phyloP scores from a whole-genome alignment of 495 filamentous ascomycete species.

The Aspergillus taichungensis region DNA sequence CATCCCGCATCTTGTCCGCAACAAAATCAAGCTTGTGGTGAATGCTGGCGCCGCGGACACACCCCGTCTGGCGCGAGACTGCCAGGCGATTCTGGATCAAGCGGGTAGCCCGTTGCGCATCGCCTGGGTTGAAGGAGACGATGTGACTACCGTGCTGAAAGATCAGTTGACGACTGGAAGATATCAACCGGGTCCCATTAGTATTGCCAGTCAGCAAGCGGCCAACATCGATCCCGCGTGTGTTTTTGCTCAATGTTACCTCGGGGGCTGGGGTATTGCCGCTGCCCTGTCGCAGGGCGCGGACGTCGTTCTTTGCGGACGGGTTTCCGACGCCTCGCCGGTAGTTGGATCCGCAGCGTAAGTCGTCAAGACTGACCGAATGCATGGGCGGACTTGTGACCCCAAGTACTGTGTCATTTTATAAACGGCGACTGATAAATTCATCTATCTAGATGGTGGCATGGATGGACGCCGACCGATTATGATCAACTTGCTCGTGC shows the following conservation, averaged over 20 bases:
- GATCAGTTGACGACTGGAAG: background rate
- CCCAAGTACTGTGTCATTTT: too few relatives aligned
- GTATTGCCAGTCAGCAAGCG: background rate
- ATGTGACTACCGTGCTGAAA: background rate
- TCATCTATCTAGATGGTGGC: constrained; percentile 9
- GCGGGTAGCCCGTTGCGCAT: constrained; percentile 20
- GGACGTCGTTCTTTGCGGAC: constrained; percentile 40
- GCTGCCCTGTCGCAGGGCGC: constrained; percentile 28
- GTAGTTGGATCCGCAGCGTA: constrained; percentile 25
- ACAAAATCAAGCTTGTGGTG: constrained; percentile 37
- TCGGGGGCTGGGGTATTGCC: constrained; percentile 30
- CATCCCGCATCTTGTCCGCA: constrained; percentile 23
- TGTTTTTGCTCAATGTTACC: constrained; percentile 34
- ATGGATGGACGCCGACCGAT: constrained; percentile 18
- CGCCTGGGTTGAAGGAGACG: constrained; percentile 8
- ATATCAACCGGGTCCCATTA: background rate
- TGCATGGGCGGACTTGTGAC: too few relatives aligned
- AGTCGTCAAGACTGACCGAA: too few relatives aligned
- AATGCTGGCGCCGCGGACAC: constrained; percentile 40
- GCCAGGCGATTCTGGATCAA: constrained; percentile 15
- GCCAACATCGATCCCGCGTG: constrained; percentile 10
- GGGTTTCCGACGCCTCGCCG: constrained; percentile 33
- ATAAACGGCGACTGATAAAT: too few relatives aligned
- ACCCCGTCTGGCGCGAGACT: constrained; percentile 20
- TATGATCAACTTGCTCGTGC: constrained; percentile 27